Evolutionary conservation across 2,329 filamentous ascomycete species (phyloP).

Genomic region (Septoria linicola): DNA sequence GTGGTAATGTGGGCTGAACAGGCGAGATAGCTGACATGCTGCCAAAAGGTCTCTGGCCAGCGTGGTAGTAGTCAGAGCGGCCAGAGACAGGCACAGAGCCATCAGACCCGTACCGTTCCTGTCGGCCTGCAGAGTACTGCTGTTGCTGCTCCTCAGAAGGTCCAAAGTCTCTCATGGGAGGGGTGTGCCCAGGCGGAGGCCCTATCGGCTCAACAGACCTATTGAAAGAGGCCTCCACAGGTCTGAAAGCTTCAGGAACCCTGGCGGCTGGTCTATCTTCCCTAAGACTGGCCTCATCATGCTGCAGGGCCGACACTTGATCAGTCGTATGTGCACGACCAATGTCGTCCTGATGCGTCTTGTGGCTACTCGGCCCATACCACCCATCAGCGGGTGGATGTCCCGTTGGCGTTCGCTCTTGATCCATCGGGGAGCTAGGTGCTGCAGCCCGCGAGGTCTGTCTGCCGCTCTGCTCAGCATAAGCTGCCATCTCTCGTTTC

Average conservation of each 20-base stretch:
- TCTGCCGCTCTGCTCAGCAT: conserved; percentile 1
- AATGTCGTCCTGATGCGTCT: background rate
- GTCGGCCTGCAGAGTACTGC: background rate
- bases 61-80: conserved; percentile 14
- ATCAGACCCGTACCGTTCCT: conserved; percentile 8
- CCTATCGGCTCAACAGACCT: conserved; percentile 24
- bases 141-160: background rate
- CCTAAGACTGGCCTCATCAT: too few relatives aligned
- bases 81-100: conserved; percentile 14
- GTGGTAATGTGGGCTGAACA: conserved; percentile 12
- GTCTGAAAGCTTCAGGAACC: conserved; percentile 31
- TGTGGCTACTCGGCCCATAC: conserved; percentile 23
- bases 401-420: background rate
- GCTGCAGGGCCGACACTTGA: too few relatives aligned
- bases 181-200: conserved; percentile 10
- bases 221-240: conserved; percentile 26
- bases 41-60: conserved; percentile 18
- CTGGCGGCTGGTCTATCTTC: conserved; percentile 16
- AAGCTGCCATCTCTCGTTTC: conserved; percentile 7
- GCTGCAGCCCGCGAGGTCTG: background rate
- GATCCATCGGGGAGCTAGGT: background rate
- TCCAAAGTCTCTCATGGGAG: conserved; percentile 12
- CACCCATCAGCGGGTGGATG: conserved; percentile 27
- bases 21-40: conserved; percentile 19
- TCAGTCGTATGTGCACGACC: too few relatives aligned